A percentile compares a stretch with the other conserved stretches of the same genome.
These are phyloP conservation scores for Saxophila tyrrhenica DNA, from an alignment of 495 filamentous ascomycete genomes.

Conservation along the genomic window DNA sequence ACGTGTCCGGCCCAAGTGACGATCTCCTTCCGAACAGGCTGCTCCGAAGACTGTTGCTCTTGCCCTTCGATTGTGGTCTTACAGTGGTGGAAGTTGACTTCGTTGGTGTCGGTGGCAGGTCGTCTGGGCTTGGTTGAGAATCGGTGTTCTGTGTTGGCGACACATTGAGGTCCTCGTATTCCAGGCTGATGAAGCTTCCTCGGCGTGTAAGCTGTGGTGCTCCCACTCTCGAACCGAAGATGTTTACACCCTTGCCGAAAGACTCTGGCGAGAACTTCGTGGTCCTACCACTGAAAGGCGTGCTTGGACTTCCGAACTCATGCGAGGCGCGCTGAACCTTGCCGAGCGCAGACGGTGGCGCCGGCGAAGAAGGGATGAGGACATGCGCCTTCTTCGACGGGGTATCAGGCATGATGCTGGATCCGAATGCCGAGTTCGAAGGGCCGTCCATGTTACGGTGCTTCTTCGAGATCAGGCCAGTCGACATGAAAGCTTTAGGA, in stretches of 20 bases:
- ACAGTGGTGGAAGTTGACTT: constrained; percentile 49
- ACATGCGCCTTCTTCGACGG: constrained; percentile 78
- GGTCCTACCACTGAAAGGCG: constrained; percentile 47
- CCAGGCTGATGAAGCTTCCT: constrained; percentile 64
- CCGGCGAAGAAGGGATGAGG: constrained; percentile 34
- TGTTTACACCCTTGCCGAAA: constrained; percentile 55
- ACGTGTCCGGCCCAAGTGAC: constrained; percentile 34
- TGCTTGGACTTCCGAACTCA: constrained; percentile 52
- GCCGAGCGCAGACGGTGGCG: constrained; percentile 41
- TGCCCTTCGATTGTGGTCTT: constrained; percentile 32
- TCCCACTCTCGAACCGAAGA: constrained; percentile 51
- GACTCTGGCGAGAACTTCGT: constrained; percentile 39
- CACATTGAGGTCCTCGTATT: constrained; percentile 55
- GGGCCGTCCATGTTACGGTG: constrained; percentile 47
- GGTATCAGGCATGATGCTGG: constrained; percentile 71
- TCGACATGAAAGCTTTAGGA: constrained; percentile 83
- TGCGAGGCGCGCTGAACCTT: constrained; percentile 43
- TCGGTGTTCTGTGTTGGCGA: constrained; percentile 48
- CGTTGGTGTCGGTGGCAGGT: constrained; percentile 85
- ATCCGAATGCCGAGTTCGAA: constrained; percentile 32
- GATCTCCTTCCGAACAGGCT: constrained; percentile 32
- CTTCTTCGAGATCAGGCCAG: constrained; percentile 83
- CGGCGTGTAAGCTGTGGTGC: constrained; percentile 45
- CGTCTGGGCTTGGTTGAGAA: constrained; percentile 54
- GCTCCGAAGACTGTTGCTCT: constrained; percentile 33